These are phyloP conservation scores for Chaetomium sp. DNA, from an alignment of 2,329 filamentous ascomycete species.

Conservation along the genomic window DNA sequence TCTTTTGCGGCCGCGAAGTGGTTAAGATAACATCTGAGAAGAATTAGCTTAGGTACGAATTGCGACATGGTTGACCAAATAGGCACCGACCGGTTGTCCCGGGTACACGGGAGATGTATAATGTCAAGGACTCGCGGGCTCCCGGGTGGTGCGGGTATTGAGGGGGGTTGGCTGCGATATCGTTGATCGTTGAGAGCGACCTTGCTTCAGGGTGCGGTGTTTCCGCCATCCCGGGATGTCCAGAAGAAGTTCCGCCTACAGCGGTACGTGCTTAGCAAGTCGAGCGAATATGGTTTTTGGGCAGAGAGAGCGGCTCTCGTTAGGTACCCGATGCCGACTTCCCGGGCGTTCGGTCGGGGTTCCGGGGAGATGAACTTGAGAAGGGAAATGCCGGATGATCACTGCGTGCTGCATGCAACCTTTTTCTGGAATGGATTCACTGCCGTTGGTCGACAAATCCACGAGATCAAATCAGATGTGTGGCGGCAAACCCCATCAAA, in stretches of 20 bases:
- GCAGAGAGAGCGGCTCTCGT: too few relatives aligned
- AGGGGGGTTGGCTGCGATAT: conserved; percentile 79
- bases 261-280: too few relatives aligned
- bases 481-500: neutral
- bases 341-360: too few relatives aligned
- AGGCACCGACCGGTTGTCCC: conserved; percentile 67
- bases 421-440: too few relatives aligned
- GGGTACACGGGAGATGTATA: conserved; percentile 92
- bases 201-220: conserved; percentile 60
- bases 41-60: conserved; percentile 12
- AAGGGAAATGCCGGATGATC: too few relatives aligned
- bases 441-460: too few relatives aligned
- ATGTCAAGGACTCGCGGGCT: conserved; percentile 62
- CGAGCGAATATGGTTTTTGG: too few relatives aligned
- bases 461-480: too few relatives aligned
- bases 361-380: too few relatives aligned
- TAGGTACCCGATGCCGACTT: too few relatives aligned
- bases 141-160: conserved; percentile 74
- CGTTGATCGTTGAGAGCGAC: conserved; percentile 73
- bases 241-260: neutral
- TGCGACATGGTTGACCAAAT: neutral
- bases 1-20: conserved; percentile 78
- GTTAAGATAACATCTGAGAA: conserved; percentile 79
- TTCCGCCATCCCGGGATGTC: conserved; percentile 12
- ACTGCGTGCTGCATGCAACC: too few relatives aligned